These are phyloP conservation scores for Gyrodon lividus DNA, from an alignment of 768 basidiomycete species.

Conservation along the genomic window DNA sequence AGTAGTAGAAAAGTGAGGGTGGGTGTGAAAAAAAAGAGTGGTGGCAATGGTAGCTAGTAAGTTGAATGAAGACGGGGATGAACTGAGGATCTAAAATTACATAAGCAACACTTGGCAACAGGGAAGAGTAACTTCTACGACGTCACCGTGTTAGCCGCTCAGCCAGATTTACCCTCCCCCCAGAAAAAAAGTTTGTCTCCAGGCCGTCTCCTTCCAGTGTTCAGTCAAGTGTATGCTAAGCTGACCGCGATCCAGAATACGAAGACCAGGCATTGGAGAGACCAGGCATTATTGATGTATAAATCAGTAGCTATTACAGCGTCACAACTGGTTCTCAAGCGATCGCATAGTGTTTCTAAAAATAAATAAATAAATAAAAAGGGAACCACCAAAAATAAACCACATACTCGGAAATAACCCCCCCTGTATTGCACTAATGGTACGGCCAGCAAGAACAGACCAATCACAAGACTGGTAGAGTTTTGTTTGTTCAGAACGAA, in stretches of 20 bases:
- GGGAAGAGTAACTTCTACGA: no score
- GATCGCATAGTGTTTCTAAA: constrained; percentile 21
- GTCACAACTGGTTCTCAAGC: neutral
- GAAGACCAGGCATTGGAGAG: no score
- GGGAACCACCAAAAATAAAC: neutral
- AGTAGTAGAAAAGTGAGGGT: neutral
- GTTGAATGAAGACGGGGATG: neutral
- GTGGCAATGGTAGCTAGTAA: neutral
- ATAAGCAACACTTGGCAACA: no score
- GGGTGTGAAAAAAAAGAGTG: no score
- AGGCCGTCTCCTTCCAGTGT: no score
- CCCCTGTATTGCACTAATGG: constrained; percentile 38
- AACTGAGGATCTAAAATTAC: neutral
- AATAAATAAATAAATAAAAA: no score
- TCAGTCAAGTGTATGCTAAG: no score
- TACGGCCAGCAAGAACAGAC: constrained; percentile 36
- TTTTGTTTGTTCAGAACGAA: neutral
- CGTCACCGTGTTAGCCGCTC: no score
- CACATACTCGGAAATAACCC: constrained; percentile 32
- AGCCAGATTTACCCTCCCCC: no score
- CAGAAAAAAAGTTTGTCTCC: no score
- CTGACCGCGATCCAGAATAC: no score
- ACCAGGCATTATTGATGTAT: no score
- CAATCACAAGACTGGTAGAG: constrained; percentile 31
- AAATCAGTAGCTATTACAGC: neutral